Conservation (phyloP, 805 yeast genomes). For the Priceomyces melissophilus region DNA sequence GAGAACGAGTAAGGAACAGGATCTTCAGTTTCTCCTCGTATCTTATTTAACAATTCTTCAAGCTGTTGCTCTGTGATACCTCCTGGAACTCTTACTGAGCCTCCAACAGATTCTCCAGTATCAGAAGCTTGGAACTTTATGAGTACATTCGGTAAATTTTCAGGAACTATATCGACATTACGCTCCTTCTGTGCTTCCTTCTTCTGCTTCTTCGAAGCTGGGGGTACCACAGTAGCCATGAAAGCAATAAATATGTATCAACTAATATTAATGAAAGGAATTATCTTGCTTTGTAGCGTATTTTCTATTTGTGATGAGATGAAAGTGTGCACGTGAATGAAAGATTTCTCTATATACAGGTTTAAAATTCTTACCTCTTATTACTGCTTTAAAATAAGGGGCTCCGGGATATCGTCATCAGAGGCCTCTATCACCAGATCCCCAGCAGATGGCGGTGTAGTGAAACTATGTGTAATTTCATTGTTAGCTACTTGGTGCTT, state of each 20-base stretch:
- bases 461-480: too few species aligned
- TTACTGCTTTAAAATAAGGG: background rate
- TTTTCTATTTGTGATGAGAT: background rate
- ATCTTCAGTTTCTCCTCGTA: conserved; percentile 68
- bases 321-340: background rate
- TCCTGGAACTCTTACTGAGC: conserved; percentile 88
- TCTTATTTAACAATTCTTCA: conserved; percentile 80
- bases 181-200: conserved; percentile 78
- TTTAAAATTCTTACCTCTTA: background rate
- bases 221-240: conserved; percentile 94
- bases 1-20: conserved; percentile 90
- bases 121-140: conserved; percentile 91
- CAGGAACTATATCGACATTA: conserved; percentile 70
- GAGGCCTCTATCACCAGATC: conserved; percentile 30
- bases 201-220: conserved; percentile 85
- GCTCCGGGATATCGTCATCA: conserved; percentile 22
- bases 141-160: conserved; percentile 80
- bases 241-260: background rate
- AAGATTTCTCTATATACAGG: conserved; percentile 2
- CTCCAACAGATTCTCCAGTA: conserved; percentile 82
- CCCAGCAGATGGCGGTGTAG: background rate
- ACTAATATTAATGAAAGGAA: background rate
- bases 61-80: conserved; percentile 79
- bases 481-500: too few species aligned
- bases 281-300: background rate